Evolutionary conservation across 768 basidiomycete genomes (phyloP), one percentile per base, ranked within the genome.

Genomic region (Lactifluus echinatus): DNA sequence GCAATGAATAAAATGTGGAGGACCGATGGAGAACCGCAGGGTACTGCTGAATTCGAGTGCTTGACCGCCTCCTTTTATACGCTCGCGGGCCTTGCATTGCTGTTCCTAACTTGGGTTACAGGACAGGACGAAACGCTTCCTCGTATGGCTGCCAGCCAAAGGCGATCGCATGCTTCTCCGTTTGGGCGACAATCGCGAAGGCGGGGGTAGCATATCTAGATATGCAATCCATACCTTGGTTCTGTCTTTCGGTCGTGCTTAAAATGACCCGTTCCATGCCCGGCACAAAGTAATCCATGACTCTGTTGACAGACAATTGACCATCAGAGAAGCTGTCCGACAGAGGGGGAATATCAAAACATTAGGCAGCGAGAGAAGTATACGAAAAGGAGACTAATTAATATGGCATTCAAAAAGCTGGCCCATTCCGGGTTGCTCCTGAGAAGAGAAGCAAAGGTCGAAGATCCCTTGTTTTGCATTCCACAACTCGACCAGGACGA

Each of bases 11-110:
- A 31, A 19, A 24, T 21, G 0, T n/a, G 42, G 40, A 19, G 40
- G 24, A 58, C 40, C 40, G 47, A 31, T 29, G 47, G 47, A 49
- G 53, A 50, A 54, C 47, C 47, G 33, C 33, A 37, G 47, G 58
- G 48, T 15, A 54, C 58, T 55, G 48, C 33, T 31, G 48, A 55
- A 50, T 19, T 36, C 4, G 12, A 4, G 48, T 28, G 33, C 1
- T 49, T 12, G 28, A 36, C 40, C 24, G 26, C 26, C 39, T 4
- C 3, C 10, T n/a, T 54, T 54, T 59, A 59, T 59, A 49, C 47
- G 26, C 19, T 29, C 8, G n/a, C 15, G 2, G 26, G 12, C 14
- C 50, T 53, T 48, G 31, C 6, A 59, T 59, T 54, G 47, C 52
- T 31, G 3, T 50, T 19, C 21, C 34, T 37, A 24, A 45, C 23